phyloP scores from a whole-genome alignment of 106 monocot species.

The Dioscorea alata region DNA sequence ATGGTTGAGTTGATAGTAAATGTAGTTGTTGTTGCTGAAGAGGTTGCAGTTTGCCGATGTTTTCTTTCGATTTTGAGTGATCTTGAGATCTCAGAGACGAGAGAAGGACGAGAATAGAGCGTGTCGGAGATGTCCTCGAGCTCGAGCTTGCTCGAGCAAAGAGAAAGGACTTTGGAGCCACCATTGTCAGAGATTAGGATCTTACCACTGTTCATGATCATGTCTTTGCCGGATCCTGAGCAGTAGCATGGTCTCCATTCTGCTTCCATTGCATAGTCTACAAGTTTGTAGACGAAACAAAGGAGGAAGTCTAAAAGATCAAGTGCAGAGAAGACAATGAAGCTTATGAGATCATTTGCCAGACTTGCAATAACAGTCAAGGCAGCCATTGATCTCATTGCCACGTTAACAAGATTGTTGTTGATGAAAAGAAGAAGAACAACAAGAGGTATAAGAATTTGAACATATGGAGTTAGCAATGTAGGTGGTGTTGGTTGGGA shows the following conservation, averaged over 20 bases:
- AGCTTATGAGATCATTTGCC: constrained; percentile 60
- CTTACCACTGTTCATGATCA: constrained; percentile 39
- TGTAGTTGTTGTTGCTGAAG: constrained; percentile 19
- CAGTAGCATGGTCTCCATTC: constrained; percentile 90
- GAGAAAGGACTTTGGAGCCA: constrained; percentile 50
- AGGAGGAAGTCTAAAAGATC: constrained; percentile 71
- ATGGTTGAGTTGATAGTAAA: constrained; percentile 72
- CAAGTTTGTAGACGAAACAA: constrained; percentile 71
- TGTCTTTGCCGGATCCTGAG: constrained; percentile 33
- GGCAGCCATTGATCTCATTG: too few relatives aligned
- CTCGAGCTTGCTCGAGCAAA: constrained; percentile 50
- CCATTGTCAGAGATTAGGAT: constrained; percentile 58
- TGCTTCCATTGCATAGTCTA: constrained; percentile 62
- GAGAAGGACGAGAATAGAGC: constrained; percentile 60
- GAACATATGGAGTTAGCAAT: too few relatives aligned
- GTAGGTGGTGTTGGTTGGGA: too few relatives aligned
- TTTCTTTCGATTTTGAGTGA: constrained; percentile 23
- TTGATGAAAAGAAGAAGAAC: too few relatives aligned
- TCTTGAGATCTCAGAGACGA: constrained; percentile 37
- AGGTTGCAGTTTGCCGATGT: not conserved
- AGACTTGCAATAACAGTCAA: constrained; percentile 25
- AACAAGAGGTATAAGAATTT: too few relatives aligned
- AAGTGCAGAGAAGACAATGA: constrained; percentile 60
- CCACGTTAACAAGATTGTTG: too few relatives aligned
- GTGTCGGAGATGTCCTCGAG: constrained; percentile 92